phyloP scores from a whole-genome alignment of 805 yeast genomes.

The Saccharomyces jurei region DNA sequence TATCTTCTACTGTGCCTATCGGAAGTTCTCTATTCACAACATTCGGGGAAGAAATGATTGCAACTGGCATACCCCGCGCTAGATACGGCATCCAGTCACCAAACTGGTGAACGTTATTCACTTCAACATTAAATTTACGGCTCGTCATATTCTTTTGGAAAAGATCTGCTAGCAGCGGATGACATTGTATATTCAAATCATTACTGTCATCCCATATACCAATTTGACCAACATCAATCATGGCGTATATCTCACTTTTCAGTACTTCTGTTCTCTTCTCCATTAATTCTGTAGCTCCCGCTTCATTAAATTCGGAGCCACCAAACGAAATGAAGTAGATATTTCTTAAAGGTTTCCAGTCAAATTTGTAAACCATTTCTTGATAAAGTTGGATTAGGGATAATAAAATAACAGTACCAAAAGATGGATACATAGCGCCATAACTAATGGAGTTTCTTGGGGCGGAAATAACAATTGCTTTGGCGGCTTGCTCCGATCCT shows the following conservation, averaged over 20 bases:
- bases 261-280: slow-evolving; percentile 48
- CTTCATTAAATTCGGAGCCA: slow-evolving; percentile 69
- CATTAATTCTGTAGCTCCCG: slow-evolving; percentile 77
- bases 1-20: slow-evolving; percentile 60
- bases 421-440: slow-evolving; percentile 66
- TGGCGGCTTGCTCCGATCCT: slow-evolving; percentile 72
- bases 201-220: slow-evolving; percentile 46
- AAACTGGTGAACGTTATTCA: slow-evolving; percentile 31
- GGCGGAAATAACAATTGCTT: slow-evolving; percentile 73
- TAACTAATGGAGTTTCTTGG: slow-evolving; percentile 67
- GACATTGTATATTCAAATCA: slow-evolving; percentile 46
- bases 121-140: slow-evolving; percentile 19
- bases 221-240: slow-evolving; percentile 55
- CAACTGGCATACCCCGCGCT: slow-evolving; percentile 44
- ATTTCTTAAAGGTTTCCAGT: slow-evolving; percentile 79
- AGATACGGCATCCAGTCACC: slow-evolving; percentile 68
- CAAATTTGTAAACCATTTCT: slow-evolving; percentile 49
- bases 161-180: slow-evolving; percentile 53
- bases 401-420: slow-evolving; percentile 66
- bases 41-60: slow-evolving; percentile 19
- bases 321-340: slow-evolving; percentile 81
- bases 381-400: slow-evolving; percentile 66
- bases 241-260: slow-evolving; percentile 53
- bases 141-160: slow-evolving; percentile 25
- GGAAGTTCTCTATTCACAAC: slow-evolving; percentile 37